Conservation (phyloP, 1,284 basidiomycete genomes). For the Nidula niveotomentosa region DNA sequence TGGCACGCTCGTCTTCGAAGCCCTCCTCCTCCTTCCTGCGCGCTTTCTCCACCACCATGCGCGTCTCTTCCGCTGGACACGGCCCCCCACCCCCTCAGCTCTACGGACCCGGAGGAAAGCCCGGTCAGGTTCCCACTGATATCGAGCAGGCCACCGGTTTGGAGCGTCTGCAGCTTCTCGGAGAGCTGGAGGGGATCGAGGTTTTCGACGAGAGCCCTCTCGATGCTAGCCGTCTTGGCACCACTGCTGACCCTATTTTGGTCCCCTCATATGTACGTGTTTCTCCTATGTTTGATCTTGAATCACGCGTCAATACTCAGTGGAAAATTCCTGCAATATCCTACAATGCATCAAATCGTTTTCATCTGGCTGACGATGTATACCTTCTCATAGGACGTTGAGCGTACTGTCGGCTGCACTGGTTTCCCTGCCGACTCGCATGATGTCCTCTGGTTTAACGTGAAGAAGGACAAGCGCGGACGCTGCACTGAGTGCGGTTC, state of each 20-base stretch:
- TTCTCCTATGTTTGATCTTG: background rate
- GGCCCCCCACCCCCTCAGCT: slow-evolving; percentile 61
- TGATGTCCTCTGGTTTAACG: slow-evolving; percentile 82
- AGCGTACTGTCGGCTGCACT: slow-evolving; percentile 89
- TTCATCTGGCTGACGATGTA: background rate
- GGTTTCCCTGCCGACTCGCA: slow-evolving; percentile 92
- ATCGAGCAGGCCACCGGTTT: slow-evolving; percentile 94
- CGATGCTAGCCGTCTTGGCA: slow-evolving; percentile 86
- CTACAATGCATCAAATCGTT: background rate
- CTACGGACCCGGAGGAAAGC: slow-evolving; percentile 73
- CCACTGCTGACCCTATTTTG: slow-evolving; percentile 84
- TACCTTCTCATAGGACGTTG: slow-evolving; percentile 53
- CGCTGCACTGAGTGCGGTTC: slow-evolving; percentile 93
- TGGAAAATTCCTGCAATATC: too few species aligned
- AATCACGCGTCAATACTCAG: background rate
- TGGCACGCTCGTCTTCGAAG: slow-evolving; percentile 29
- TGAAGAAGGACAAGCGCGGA: slow-evolving; percentile 64
- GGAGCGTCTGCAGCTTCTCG: slow-evolving; percentile 92
- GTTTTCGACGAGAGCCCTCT: slow-evolving; percentile 92
- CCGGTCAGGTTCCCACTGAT: slow-evolving; percentile 82
- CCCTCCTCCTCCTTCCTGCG: slow-evolving; percentile 36
- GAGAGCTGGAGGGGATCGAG: slow-evolving; percentile 85
- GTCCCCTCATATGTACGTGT: slow-evolving; percentile 84
- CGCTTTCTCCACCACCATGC: slow-evolving; percentile 54
- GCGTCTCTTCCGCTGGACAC: slow-evolving; percentile 46